A percentile compares a stretch with the other conserved stretches of the same genome.
Conservation (phyloP, 2,329 filamentous ascomycete genomes). For the Claviceps sp. region DNA sequence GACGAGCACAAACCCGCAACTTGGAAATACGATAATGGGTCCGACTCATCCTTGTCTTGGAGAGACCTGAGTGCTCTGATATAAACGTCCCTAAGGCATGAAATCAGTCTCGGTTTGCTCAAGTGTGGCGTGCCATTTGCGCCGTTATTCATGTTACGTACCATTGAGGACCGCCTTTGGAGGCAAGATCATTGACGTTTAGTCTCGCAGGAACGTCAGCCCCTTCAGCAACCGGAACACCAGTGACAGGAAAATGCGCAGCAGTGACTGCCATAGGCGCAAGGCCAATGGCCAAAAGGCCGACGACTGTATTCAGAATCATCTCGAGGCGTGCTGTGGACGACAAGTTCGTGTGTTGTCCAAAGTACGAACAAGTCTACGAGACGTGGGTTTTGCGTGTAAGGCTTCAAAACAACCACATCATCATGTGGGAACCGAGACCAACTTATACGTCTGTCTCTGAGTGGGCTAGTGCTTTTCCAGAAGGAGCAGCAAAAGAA, state of each 20-base stretch:
- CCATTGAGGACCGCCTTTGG: constrained; percentile 30
- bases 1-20: constrained; percentile 26
- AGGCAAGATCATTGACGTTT: constrained; percentile 34
- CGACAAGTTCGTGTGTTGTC: not conserved
- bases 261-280: constrained; percentile 12
- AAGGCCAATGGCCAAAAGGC: constrained; percentile 14
- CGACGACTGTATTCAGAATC: constrained; percentile 10
- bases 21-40: constrained; percentile 37
- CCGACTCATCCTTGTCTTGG: constrained; percentile 25
- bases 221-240: constrained; percentile 24
- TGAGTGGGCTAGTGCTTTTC: not conserved
- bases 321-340: constrained; percentile 3
- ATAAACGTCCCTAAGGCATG: constrained; percentile 31
- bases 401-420: too few species aligned
- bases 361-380: not conserved
- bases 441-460: not conserved
- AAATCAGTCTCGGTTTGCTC: not conserved
- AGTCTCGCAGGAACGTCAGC: constrained; percentile 29
- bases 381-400: not conserved
- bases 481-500: not conserved
- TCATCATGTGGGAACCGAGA: not conserved
- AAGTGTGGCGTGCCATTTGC: not conserved
- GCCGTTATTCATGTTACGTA: constrained; percentile 12
- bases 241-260: constrained; percentile 22
- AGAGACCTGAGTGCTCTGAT: constrained; percentile 31